These are phyloP conservation scores for Trichoderma gracile DNA, from an alignment of 2,329 filamentous ascomycete genomes.

Conservation along the genomic window DNA sequence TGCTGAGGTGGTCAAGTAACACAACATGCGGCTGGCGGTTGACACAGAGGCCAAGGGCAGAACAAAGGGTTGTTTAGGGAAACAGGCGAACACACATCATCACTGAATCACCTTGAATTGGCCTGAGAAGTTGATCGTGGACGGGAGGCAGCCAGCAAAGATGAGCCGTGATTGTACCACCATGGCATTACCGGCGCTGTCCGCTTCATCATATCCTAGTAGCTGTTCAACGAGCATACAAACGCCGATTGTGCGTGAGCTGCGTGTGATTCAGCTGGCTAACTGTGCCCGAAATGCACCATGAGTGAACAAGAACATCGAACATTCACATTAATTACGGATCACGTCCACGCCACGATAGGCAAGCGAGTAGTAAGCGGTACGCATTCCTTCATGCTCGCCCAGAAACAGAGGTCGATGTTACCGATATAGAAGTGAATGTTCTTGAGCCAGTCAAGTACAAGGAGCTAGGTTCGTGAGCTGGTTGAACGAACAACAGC, in stretches of 20 bases:
- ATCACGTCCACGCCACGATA: too few relatives aligned
- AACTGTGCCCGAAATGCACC: too few relatives aligned
- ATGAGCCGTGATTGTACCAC: neutral
- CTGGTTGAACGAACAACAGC: too few relatives aligned
- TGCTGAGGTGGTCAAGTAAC: neutral
- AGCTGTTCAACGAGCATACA: neutral
- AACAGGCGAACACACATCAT: too few relatives aligned
- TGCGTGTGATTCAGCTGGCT: neutral
- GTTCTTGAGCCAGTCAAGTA: too few relatives aligned
- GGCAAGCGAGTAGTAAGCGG: too few relatives aligned
- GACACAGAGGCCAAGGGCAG: neutral
- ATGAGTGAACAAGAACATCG: neutral
- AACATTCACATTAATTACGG: too few relatives aligned
- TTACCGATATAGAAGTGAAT: too few relatives aligned
- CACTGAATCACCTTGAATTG: neutral
- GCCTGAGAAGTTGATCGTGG: neutral
- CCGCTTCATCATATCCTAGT: neutral
- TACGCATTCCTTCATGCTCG: too few relatives aligned
- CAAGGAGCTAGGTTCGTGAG: too few relatives aligned
- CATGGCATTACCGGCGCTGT: neutral
- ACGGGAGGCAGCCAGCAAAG: neutral
- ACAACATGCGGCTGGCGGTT: neutral
- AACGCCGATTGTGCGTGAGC: neutral
- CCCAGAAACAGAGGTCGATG: too few relatives aligned
- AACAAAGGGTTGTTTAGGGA: neutral